phyloP scores from a whole-genome alignment of 2,329 filamentous ascomycete genomes.

The Aspergillus hiratsukae region DNA sequence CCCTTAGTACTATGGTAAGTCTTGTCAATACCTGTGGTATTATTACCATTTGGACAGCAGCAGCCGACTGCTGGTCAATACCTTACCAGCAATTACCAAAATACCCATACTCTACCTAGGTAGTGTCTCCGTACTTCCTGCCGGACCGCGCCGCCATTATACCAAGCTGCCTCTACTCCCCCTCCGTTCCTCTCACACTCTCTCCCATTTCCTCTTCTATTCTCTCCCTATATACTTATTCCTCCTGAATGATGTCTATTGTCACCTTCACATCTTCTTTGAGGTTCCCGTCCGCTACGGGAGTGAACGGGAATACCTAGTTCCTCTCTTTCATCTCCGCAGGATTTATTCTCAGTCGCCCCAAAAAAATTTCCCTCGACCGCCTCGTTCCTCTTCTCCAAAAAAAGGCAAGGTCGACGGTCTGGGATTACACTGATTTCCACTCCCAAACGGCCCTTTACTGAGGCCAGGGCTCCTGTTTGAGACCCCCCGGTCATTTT shows the following conservation, averaged over 20 bases:
- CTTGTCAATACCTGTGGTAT: background rate
- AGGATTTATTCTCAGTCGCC: slow-evolving; percentile 13
- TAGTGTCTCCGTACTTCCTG: slow-evolving; percentile 8
- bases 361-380: slow-evolving; percentile 29
- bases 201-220: slow-evolving; percentile 14
- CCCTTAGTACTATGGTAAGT: background rate
- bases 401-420: slow-evolving; percentile 11
- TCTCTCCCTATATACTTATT: slow-evolving; percentile 15
- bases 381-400: slow-evolving; percentile 16
- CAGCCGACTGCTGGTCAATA: background rate
- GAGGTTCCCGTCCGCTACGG: slow-evolving; percentile 41
- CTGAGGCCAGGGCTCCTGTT: slow-evolving; percentile 4
- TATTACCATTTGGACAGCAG: background rate
- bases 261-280: slow-evolving; percentile 26
- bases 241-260: slow-evolving; percentile 34
- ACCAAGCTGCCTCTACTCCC: slow-evolving; percentile 18
- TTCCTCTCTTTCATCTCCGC: slow-evolving; percentile 13
- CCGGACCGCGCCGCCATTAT: slow-evolving; percentile 30
- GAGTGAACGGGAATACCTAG: slow-evolving; percentile 43
- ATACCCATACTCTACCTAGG: background rate
- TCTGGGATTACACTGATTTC: slow-evolving; percentile 10
- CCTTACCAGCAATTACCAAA: background rate
- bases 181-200: slow-evolving; percentile 11
- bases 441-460: slow-evolving; percentile 8
- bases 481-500: slow-evolving; percentile 3